Evolutionary conservation across 2,329 filamentous ascomycete species (phyloP).

Genomic region (Colletotrichum sp.): DNA sequence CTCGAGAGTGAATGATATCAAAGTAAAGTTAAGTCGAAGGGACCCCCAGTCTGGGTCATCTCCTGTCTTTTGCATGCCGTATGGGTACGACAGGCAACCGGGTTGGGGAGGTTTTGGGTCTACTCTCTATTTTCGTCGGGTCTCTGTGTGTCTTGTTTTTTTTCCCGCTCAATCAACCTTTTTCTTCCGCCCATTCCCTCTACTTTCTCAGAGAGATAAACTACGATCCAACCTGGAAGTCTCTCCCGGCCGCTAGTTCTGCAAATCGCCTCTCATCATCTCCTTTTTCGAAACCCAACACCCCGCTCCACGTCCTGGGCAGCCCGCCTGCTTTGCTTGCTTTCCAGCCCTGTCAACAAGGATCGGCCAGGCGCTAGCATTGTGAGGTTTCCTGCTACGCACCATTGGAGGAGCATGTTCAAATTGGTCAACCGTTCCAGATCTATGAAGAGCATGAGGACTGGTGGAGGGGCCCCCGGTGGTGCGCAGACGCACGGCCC

Average conservation of each 20-base stretch:
- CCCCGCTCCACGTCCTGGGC: slow-evolving; percentile 9
- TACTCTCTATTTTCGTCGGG: slow-evolving; percentile 1
- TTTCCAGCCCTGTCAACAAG: slow-evolving; percentile 15
- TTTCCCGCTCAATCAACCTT: background rate
- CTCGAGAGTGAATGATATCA: slow-evolving; percentile 9
- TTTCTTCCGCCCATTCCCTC: background rate
- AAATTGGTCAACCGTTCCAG: slow-evolving; percentile 36
- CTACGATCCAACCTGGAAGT: background rate
- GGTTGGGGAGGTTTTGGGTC: background rate
- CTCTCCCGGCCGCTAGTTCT: background rate
- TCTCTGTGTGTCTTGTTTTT: background rate
- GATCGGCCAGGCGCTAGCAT: slow-evolving; percentile 15
- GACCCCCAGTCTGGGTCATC: background rate
- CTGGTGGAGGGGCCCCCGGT: slow-evolving; percentile 20
- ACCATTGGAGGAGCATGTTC: slow-evolving; percentile 32
- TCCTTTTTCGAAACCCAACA: slow-evolving; percentile 11
- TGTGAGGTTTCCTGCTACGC: slow-evolving; percentile 6
- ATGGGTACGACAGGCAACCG: background rate
- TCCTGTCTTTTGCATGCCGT: slow-evolving; percentile 9
- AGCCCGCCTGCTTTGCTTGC: background rate
- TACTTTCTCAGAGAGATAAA: background rate
- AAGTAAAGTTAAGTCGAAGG: slow-evolving; percentile 19
- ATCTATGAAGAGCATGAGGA: slow-evolving; percentile 30
- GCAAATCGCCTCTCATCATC: slow-evolving; percentile 6
- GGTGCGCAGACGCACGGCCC: slow-evolving; percentile 26